A percentile compares a stretch with the other conserved stretches of the same genome.
Conservation (phyloP, 345 rosid genomes). For the Gossypium arboreum region DNA sequence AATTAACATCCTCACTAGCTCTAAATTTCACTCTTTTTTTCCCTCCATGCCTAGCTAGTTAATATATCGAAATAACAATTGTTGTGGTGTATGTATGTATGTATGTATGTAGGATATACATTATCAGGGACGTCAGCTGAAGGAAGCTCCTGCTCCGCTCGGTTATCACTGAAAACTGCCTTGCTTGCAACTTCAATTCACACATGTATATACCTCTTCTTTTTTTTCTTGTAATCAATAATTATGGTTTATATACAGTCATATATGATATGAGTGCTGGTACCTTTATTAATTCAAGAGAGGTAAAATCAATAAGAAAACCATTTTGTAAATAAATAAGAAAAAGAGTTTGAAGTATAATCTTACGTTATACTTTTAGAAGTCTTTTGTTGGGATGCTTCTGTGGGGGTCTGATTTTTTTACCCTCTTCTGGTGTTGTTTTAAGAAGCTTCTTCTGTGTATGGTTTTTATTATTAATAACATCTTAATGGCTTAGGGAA, state of each 20-base stretch:
- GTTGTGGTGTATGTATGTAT: background rate
- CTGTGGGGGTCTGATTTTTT: too few relatives aligned
- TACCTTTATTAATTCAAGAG: background rate
- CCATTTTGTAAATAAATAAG: background rate
- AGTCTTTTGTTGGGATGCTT: too few relatives aligned
- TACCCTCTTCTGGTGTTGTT: too few relatives aligned
- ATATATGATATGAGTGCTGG: background rate
- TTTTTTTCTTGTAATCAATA: background rate
- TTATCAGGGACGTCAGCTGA: slow-evolving; percentile 58
- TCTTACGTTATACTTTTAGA: too few relatives aligned
- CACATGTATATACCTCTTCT: background rate
- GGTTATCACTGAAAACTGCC: slow-evolving; percentile 46
- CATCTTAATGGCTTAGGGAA: too few relatives aligned
- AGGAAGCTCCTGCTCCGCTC: slow-evolving; percentile 66
- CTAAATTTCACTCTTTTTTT: background rate
- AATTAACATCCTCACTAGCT: too few relatives aligned
- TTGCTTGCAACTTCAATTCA: background rate
- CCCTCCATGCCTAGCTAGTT: background rate
- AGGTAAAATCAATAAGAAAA: background rate
- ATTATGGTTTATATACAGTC: too few relatives aligned
- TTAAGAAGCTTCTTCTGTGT: too few relatives aligned
- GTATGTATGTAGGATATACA: slow-evolving; percentile 47
- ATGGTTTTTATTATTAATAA: too few relatives aligned
- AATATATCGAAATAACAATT: background rate
- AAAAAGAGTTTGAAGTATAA: too few relatives aligned